These are phyloP conservation scores for Nemania sp. DNA, from an alignment of 2,329 filamentous ascomycete species.

Conservation along the genomic window DNA sequence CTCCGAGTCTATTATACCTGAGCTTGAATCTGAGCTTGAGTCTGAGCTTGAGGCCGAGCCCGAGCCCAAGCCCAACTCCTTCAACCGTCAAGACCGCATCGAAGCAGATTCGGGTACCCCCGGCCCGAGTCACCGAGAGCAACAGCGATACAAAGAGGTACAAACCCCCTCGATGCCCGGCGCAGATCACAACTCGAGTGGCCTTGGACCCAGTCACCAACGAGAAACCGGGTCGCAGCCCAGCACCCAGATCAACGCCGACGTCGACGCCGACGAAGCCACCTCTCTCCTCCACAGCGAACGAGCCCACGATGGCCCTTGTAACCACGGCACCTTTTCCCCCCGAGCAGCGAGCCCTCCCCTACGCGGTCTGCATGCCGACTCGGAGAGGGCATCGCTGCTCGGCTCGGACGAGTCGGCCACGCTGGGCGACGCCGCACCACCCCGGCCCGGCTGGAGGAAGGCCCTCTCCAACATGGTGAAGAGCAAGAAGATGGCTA, in stretches of 20 bases:
- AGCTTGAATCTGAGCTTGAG: constrained; percentile 39
- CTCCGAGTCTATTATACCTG: too few relatives aligned
- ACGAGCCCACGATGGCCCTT: constrained; percentile 61
- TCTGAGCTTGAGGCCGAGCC: constrained; percentile 20
- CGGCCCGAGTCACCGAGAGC: constrained; percentile 32
- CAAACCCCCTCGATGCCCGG: neutral
- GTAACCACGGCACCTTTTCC: constrained; percentile 82
- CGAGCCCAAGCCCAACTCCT: constrained; percentile 25
- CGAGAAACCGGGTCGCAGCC: neutral
- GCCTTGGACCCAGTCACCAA: neutral
- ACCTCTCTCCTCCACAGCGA: constrained; percentile 61
- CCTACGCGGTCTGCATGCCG: constrained; percentile 49
- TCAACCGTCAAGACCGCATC: constrained; percentile 20
- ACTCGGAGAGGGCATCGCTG: constrained; percentile 22
- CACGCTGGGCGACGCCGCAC: constrained; percentile 53
- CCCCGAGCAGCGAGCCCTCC: constrained; percentile 68
- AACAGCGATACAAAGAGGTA: constrained; percentile 4
- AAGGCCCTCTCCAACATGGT: constrained; percentile 64
- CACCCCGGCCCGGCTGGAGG: constrained; percentile 60
- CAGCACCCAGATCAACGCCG: neutral
- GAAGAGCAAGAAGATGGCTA: constrained; percentile 75
- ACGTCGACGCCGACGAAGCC: constrained; percentile 57
- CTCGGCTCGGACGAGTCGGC: constrained; percentile 51
- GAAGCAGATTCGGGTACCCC: constrained; percentile 18
- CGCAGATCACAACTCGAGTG: neutral